Conservation (phyloP, 148 eudicot species). For the Talinum fruticosum region DNA sequence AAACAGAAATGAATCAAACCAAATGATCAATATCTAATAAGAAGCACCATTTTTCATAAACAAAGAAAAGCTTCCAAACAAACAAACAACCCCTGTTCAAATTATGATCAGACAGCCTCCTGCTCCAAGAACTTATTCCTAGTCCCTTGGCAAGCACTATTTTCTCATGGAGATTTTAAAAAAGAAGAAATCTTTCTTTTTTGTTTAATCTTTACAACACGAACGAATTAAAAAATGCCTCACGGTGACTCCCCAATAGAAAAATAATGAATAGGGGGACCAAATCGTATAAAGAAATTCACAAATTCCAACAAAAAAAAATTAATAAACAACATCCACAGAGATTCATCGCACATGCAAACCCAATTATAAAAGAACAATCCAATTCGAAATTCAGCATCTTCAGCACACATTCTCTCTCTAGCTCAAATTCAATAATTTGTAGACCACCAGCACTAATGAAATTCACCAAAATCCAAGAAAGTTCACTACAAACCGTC, state of each 20-base stretch:
- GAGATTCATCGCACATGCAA: slow-evolving; percentile 4
- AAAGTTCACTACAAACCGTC: too few relatives aligned
- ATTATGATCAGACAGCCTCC: neutral
- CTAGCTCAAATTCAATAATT: neutral
- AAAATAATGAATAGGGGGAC: neutral
- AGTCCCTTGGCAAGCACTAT: neutral
- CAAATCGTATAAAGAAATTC: neutral
- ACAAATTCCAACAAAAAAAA: neutral
- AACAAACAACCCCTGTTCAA: neutral
- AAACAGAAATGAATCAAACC: too few relatives aligned
- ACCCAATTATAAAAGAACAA: neutral
- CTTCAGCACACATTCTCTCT: neutral
- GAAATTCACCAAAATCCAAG: neutral
- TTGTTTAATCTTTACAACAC: neutral
- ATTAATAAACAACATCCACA: neutral
- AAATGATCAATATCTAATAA: neutral
- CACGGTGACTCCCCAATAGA: neutral
- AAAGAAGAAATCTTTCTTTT: too few relatives aligned
- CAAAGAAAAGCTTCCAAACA: neutral
- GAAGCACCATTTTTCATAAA: neutral
- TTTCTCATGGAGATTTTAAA: too few relatives aligned
- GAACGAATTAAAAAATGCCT: neutral
- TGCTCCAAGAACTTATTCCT: neutral
- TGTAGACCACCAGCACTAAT: neutral
- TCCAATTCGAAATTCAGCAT: neutral